Conservation (phyloP, 495 filamentous ascomycete genomes). For the Cercophora samala region DNA sequence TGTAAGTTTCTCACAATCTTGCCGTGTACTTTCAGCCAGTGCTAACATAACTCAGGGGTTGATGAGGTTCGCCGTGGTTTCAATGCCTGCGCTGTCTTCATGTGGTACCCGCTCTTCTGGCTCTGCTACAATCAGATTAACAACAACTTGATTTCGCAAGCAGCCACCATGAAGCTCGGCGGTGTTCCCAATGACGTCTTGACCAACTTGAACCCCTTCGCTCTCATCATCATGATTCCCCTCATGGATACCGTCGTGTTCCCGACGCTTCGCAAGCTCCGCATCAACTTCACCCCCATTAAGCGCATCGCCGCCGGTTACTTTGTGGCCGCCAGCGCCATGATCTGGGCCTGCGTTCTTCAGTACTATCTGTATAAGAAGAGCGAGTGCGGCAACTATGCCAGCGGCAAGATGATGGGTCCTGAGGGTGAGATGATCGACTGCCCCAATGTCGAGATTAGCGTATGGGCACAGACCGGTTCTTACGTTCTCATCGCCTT, state of each 20-base stretch:
- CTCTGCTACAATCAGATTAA: constrained; percentile 28
- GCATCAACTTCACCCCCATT: constrained; percentile 67
- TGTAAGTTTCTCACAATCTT: constrained; percentile 31
- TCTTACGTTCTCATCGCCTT: constrained; percentile 65
- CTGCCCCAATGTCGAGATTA: constrained; percentile 35
- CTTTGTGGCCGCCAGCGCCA: constrained; percentile 54
- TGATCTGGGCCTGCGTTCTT: constrained; percentile 63
- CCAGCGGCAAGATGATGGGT: constrained; percentile 31
- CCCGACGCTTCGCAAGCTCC: constrained; percentile 58
- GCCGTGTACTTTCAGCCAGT: background rate
- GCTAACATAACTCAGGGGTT: constrained; percentile 20
- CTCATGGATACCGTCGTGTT: constrained; percentile 68
- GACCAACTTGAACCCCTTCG: constrained; percentile 72
- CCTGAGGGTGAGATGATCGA: constrained; percentile 11
- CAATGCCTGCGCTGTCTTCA: constrained; percentile 65
- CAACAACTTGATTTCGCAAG: constrained; percentile 75
- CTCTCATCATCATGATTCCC: constrained; percentile 76
- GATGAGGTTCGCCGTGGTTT: constrained; percentile 53
- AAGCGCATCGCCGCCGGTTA: constrained; percentile 72
- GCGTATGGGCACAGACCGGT: constrained; percentile 60
- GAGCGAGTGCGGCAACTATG: constrained; percentile 55
- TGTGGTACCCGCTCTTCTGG: constrained; percentile 47
- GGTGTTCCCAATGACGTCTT: constrained; percentile 78
- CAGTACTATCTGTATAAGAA: constrained; percentile 68
- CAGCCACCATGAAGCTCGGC: constrained; percentile 64